Base-by-base conservation (phyloP, 306 rosid species). In the Neltuma alba region DNA sequence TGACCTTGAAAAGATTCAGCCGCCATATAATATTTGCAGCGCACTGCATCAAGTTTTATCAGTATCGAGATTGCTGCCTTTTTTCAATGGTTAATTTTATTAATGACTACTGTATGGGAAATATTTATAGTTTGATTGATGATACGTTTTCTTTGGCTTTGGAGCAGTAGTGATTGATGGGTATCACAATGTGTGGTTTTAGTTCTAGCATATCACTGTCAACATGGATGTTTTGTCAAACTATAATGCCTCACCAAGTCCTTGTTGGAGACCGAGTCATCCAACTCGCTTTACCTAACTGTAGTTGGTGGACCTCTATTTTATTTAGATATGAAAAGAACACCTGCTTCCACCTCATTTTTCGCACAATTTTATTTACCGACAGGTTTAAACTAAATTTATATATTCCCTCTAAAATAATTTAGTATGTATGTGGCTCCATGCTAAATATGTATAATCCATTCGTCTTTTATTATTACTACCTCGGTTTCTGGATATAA, bases 201-300 rank as follows among this genome's bases (percentile, higher is more conserved):
- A 54, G 76, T 72, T n/a, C n/a, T 72, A 21, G 45, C 64, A 13
- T 64, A 30, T 81, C 33, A 16, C 31, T 7, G n/a, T 27, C 2
- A 20, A 33, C 27, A 48, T 15, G 55, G 20, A 47, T 55, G 37
- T 77, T 25, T 37, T 63, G 41, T 77, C 74, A 65, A 36, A 25
- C 74, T 4, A 50, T 66, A 23, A 52, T 63, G 70, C 7, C 60
- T 63, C 44, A 28, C 60, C 28, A 44, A 30, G 30, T 42, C 55
- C 34, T 81, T 47, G 85, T 81, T 77, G 88, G 74, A 67, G 75
- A 68, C 41, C 11, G 85, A 81, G 75, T 81, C 87, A 80, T 13
- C 27, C 37, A 48, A 60, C 12, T 21, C 55, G 75, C 70, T 48
- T 69, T n/a, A 36, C 69, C 1, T 10, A 10, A 14, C 57, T 14